These are phyloP conservation scores for Carex parvula DNA, from an alignment of 176 grass and related monocot species.

Conservation along the genomic window DNA sequence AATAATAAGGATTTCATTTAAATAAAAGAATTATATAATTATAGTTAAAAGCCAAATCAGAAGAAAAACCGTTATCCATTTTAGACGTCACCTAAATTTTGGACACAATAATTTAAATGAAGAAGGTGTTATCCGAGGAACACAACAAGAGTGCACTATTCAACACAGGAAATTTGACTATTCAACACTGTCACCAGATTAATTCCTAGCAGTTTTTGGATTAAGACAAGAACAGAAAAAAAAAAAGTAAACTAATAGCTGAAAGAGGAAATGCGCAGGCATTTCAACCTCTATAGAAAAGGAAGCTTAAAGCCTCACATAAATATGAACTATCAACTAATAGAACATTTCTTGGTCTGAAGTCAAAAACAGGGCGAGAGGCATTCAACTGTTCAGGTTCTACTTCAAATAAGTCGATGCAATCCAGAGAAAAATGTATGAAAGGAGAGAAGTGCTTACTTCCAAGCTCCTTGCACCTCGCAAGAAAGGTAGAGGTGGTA, in stretches of 20 bases:
- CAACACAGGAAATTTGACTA: background rate
- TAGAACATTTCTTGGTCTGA: slow-evolving; percentile 20
- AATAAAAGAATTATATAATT: background rate
- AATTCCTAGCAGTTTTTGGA: background rate
- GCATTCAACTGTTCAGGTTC: background rate
- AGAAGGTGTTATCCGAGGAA: background rate
- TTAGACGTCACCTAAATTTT: background rate
- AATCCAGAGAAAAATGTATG: slow-evolving; percentile 80
- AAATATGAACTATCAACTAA: slow-evolving; percentile 16
- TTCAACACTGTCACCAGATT: background rate
- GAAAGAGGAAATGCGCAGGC: background rate
- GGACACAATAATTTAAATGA: background rate
- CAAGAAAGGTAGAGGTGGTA: slow-evolving; percentile 62
- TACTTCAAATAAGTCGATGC: slow-evolving; percentile 86
- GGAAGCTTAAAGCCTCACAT: slow-evolving; percentile 16
- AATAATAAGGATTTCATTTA: background rate
- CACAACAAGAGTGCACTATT: no score
- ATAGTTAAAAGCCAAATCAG: background rate
- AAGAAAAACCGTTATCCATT: background rate
- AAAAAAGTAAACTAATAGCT: background rate
- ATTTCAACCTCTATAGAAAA: slow-evolving; percentile 20
- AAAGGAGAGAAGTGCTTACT: slow-evolving; percentile 74
- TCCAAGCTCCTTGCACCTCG: slow-evolving; percentile 77
- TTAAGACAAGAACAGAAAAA: background rate
- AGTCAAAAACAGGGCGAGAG: slow-evolving; percentile 19